Evolutionary conservation across 2,329 filamentous ascomycete genomes (phyloP), one percentile per base, ranked within the genome.

Genomic region (Thelonectria discophora): DNA sequence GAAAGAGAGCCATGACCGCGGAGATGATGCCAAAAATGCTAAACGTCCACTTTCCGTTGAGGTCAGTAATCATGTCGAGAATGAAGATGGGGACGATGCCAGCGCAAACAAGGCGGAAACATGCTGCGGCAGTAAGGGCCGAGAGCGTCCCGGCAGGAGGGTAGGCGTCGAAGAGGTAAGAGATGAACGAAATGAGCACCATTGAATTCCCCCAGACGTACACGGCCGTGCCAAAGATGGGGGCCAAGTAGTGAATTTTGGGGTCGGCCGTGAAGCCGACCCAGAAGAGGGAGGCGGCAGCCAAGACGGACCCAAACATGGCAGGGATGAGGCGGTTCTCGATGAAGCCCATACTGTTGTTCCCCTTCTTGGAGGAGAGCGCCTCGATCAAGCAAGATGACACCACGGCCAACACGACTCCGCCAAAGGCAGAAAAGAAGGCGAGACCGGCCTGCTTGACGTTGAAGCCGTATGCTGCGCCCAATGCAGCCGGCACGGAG

Each of bases 151-250:
- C 55, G 17, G 55, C 55, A 21, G 55, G 17, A 37, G 55, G 47
- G 27, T 58, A 58, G 18, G 55, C 55, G 40, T 58, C 55, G 55
- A 58, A 58, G 27, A 58, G 46, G 15, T 58, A 58, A 37, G 55
- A 58, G 39, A 58, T 51, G 47, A 58, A 58, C 43, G n/a, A 58
- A 30, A 47, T 47, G 20, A 47, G 56, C 12, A 42, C 56, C 49
- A 59, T 53, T 15, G 49, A 42, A 32, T 59, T 59, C 5, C 56
- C 56, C 56, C 56, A 59, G 42, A 47, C 56, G 42, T 59, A 59
- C 20, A 53, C 42, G 10, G 30, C 56, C 12, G 56, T 53, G 49
- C 56, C 49, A 34, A 39, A 59, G 56, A 59, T 59, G 56, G 56
- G 56, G 11, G 52, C 56, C 49, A 59, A 12, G 18, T 59, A 48